Evolutionary conservation across 73 alveolate species (phyloP).

Genomic region (Blepharisma japonicum): DNA sequence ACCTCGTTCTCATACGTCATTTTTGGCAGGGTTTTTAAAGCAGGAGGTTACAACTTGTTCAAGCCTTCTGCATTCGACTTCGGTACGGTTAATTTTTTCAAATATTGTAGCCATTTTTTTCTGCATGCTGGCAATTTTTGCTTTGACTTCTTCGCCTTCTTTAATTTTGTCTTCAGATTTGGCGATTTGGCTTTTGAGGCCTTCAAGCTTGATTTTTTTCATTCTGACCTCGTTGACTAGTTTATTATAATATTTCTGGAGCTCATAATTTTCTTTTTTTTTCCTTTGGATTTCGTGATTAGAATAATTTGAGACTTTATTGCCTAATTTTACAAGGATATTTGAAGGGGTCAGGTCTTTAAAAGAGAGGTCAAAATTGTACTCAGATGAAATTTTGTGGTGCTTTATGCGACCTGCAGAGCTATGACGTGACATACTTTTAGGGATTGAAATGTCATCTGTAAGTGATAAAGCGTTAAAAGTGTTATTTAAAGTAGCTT

Average conservation of each 20-base stretch:
- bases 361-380: constrained; percentile 14
- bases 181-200: constrained; percentile 10
- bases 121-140: constrained; percentile 35
- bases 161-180: constrained; percentile 31
- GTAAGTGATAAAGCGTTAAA: too few relatives aligned
- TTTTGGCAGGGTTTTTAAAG: constrained; percentile 51
- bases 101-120: constrained; percentile 43
- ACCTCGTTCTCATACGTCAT: constrained; percentile 49
- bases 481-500: too few relatives aligned
- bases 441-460: too few relatives aligned
- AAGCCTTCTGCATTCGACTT: constrained; percentile 50
- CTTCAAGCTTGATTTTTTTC: constrained; percentile 9
- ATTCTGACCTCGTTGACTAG: neutral
- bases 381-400: neutral
- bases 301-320: constrained; percentile 21
- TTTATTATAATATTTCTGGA: neutral
- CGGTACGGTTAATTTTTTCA: constrained; percentile 53
- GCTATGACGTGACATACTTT: too few relatives aligned
- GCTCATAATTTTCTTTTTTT: constrained; percentile 26
- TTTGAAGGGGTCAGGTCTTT: constrained; percentile 23
- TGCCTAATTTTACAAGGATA: constrained; percentile 11
- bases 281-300: neutral
- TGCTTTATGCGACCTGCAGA: too few relatives aligned
- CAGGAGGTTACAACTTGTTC: constrained; percentile 47
- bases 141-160: constrained; percentile 33